Conservation (phyloP, 2,329 filamentous ascomycete species). For the Trichoderma guizhouense region DNA sequence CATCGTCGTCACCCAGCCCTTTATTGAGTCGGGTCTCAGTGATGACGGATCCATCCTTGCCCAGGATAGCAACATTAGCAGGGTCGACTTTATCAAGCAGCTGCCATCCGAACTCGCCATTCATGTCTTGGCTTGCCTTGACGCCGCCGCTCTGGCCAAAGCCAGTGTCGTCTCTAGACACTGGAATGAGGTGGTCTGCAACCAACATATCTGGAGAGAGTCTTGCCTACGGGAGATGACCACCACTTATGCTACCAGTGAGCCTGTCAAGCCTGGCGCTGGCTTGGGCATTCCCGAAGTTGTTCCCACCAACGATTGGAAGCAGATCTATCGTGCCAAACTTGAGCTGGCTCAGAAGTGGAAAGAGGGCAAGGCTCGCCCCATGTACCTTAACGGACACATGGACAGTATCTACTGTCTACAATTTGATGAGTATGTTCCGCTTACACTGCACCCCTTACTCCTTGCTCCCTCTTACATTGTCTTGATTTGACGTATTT, state of each 20-base stretch:
- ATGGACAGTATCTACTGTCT: constrained; percentile 96
- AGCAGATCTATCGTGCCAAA: constrained; percentile 75
- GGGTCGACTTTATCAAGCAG: constrained; percentile 55
- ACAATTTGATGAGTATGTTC: constrained; percentile 90
- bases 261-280: constrained; percentile 48
- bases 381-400: constrained; percentile 89
- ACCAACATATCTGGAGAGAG: constrained; percentile 61
- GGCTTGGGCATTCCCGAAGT: constrained; percentile 56
- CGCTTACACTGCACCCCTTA: neutral
- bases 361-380: constrained; percentile 72
- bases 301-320: constrained; percentile 72
- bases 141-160: constrained; percentile 48
- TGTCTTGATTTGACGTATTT: neutral
- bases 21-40: constrained; percentile 36
- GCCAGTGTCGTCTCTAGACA: constrained; percentile 48
- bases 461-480: neutral
- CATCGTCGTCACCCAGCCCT: constrained; percentile 50
- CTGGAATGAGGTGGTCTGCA: constrained; percentile 48
- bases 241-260: constrained; percentile 56
- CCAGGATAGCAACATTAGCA: constrained; percentile 43
- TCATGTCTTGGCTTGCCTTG: constrained; percentile 55
- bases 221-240: constrained; percentile 62
- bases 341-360: constrained; percentile 74
- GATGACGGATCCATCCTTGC: constrained; percentile 32
- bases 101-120: constrained; percentile 59